Evolutionary conservation across 371 early-diverging fungal species (phyloP).

Genomic region (Apophysomyces sp.): DNA sequence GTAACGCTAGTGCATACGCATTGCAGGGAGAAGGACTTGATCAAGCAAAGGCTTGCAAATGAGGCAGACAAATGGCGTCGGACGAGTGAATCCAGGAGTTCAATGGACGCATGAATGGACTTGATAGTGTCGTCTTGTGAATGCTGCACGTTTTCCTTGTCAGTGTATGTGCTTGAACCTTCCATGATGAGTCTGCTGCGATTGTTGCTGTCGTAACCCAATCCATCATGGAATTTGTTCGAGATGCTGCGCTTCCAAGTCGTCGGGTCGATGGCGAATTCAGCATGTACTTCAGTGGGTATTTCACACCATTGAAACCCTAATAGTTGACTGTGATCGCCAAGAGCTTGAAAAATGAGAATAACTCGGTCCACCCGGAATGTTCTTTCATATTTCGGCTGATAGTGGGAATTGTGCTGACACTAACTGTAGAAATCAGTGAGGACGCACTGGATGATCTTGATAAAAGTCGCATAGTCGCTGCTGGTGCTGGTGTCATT

Average conservation of each 20-base stretch:
- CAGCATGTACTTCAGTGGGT: slow-evolving; percentile 13
- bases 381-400: slow-evolving; percentile 11
- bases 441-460: slow-evolving; percentile 8
- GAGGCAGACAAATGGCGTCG: slow-evolving; percentile 11
- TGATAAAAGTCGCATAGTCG: background rate
- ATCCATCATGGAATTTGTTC: slow-evolving; percentile 12
- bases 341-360: slow-evolving; percentile 11
- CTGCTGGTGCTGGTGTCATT: background rate
- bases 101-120: slow-evolving; percentile 9
- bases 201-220: slow-evolving; percentile 8
- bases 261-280: slow-evolving; percentile 10
- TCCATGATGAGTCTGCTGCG: slow-evolving; percentile 11
- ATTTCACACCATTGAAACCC: slow-evolving; percentile 23
- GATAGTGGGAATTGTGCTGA: slow-evolving; percentile 6
- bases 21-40: slow-evolving; percentile 12
- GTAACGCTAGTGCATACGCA: slow-evolving; percentile 13
- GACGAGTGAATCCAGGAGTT: slow-evolving; percentile 14
- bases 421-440: slow-evolving; percentile 14
- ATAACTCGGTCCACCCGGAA: slow-evolving; percentile 13
- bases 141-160: background rate
- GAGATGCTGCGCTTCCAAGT: slow-evolving; percentile 8
- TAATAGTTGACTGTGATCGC: slow-evolving; percentile 20
- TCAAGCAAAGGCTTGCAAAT: slow-evolving; percentile 15
- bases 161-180: slow-evolving; percentile 4
- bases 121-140: background rate